Conservation (phyloP, 2,329 filamentous ascomycete species). For the Penicillium sp. region DNA sequence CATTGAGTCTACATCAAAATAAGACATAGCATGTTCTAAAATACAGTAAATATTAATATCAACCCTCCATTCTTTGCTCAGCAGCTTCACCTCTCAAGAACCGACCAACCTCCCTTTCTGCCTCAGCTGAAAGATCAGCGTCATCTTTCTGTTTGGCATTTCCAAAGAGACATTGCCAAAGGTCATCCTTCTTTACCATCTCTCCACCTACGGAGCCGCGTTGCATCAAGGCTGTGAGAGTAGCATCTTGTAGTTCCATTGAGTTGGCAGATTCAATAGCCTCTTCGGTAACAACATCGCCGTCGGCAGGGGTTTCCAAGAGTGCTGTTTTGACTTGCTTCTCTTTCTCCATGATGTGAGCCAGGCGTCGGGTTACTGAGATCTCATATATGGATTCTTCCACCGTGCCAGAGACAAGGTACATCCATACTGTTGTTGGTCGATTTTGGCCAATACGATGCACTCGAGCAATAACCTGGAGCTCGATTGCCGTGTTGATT, state of each 20-base stretch:
- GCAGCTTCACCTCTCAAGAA: constrained; percentile 58
- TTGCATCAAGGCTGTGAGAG: constrained; percentile 68
- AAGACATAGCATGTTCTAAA: background rate
- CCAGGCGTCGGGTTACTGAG: constrained; percentile 73
- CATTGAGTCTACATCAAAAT: background rate
- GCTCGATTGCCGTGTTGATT: constrained; percentile 87
- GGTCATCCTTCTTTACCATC: constrained; percentile 70
- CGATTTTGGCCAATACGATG: constrained; percentile 89
- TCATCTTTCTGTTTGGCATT: constrained; percentile 38
- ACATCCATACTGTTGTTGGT: constrained; percentile 92
- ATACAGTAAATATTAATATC: background rate
- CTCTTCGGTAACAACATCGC: constrained; percentile 50
- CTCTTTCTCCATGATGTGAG: constrained; percentile 64
- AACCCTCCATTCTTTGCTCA: constrained; percentile 42
- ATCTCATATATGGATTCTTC: constrained; percentile 90
- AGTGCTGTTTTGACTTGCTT: constrained; percentile 31
- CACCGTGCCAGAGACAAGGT: constrained; percentile 84
- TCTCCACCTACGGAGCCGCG: constrained; percentile 73
- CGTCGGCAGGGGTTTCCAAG: background rate
- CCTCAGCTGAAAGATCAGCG: constrained; percentile 17
- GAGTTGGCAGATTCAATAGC: constrained; percentile 81
- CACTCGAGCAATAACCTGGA: constrained; percentile 92
- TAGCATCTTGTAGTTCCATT: constrained; percentile 73
- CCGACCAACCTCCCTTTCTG: constrained; percentile 49
- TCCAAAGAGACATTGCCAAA: constrained; percentile 89